These are phyloP conservation scores for Cystoderma amianthinum DNA, from an alignment of 768 basidiomycete genomes.

Conservation along the genomic window DNA sequence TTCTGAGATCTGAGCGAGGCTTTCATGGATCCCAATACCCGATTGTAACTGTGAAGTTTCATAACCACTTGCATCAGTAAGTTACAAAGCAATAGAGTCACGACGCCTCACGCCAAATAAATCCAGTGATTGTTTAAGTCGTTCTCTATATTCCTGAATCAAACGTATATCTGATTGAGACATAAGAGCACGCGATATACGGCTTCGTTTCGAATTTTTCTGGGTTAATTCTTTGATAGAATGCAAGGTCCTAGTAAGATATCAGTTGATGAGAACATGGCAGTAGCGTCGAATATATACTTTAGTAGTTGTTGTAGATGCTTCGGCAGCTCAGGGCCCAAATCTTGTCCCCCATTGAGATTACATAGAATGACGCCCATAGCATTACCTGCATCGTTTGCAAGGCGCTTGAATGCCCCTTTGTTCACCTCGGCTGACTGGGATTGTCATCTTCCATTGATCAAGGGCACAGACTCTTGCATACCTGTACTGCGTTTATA, in stretches of 20 bases:
- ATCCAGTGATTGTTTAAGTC: conserved; percentile 14
- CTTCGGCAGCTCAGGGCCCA: conserved; percentile 6
- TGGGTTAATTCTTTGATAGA: conserved; percentile 10
- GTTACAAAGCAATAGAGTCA: too few relatives aligned
- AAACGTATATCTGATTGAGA: conserved; percentile 8
- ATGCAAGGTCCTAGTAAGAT: conserved; percentile 9
- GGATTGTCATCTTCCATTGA: too few relatives aligned
- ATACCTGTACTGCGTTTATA: conserved; percentile 12
- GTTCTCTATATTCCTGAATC: conserved; percentile 11
- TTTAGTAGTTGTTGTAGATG: conserved; percentile 10
- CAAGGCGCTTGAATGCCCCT: conserved; percentile 13
- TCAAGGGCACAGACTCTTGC: too few relatives aligned
- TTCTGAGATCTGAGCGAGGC: too few relatives aligned
- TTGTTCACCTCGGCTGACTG: conserved; percentile 16
- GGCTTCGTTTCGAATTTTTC: conserved; percentile 7
- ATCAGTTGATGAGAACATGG: neutral
- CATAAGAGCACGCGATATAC: conserved; percentile 8
- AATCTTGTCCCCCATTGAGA: conserved; percentile 8
- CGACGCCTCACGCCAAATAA: conserved; percentile 13
- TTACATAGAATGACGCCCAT: conserved; percentile 13
- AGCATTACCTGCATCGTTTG: conserved; percentile 15
- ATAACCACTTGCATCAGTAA: too few relatives aligned
- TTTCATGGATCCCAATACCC: too few relatives aligned
- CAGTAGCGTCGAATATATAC: conserved; percentile 6
- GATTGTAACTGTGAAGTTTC: too few relatives aligned